Evolutionary conservation across 345 rosid species (phyloP).

Genomic region (Eucalyptus grandis): DNA sequence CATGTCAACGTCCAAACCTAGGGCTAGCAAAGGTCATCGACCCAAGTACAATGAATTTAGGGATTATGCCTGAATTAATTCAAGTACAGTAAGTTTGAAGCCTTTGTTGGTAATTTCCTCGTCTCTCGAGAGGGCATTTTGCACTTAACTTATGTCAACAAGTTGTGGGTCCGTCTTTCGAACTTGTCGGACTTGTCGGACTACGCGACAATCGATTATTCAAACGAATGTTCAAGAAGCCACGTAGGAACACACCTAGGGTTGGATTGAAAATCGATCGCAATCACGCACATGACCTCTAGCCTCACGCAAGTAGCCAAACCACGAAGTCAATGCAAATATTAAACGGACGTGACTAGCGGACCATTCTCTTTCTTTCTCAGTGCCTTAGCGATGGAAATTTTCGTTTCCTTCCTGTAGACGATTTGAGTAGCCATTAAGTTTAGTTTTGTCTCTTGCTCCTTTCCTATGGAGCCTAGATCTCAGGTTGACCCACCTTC

Average conservation of each 20-base stretch:
- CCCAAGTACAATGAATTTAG: too few relatives aligned
- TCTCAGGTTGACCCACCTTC: not conserved
- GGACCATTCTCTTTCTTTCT: not conserved
- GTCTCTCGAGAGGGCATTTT: too few relatives aligned
- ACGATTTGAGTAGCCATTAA: not conserved
- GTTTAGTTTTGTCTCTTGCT: not conserved
- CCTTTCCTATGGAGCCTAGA: not conserved
- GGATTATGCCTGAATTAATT: not conserved
- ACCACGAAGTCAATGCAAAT: not conserved
- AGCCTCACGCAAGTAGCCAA: not conserved
- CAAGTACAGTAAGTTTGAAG: too few relatives aligned
- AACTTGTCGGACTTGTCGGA: not conserved
- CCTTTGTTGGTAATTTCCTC: too few relatives aligned
- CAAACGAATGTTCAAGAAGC: not conserved
- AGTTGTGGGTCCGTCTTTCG: not conserved
- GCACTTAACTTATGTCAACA: not conserved
- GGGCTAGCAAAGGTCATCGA: fast-evolving
- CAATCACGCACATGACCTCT: not conserved
- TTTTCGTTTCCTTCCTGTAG: not conserved
- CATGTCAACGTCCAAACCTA: too few relatives aligned
- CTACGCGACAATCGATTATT: too few relatives aligned
- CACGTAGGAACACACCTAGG: not conserved
- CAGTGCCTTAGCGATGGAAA: not conserved
- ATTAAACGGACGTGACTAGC: not conserved
- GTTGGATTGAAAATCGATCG: not conserved